Evolutionary conservation across 768 basidiomycete genomes (phyloP), one percentile per base, ranked within the genome.

Genomic region (Boletellus ananiceps): DNA sequence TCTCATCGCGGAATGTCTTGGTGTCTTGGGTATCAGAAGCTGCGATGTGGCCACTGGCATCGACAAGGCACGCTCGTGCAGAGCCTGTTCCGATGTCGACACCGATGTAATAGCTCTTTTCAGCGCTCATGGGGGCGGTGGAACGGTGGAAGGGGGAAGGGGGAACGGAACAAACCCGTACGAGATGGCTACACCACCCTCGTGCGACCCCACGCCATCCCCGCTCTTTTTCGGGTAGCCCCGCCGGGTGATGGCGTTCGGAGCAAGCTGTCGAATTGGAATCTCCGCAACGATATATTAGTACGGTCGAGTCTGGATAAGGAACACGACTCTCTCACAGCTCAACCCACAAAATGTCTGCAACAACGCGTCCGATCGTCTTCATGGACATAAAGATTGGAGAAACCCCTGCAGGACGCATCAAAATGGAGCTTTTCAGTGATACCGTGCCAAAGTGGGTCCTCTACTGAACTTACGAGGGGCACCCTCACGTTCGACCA

Each of bases 361-460:
- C 74, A 16, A 66, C 75, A 27, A 72, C 76, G 2, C 81, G 95
- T 15, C 95, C 96, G 0, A 74, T 99, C 40, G 93, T 96, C 48
- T 99, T 99, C 68, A 94, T 99, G 83, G 96, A 99, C 64, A 75
- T 98, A 52, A 82, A 88, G 42, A 97, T 99, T 42, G 96, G 96
- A 38, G 95, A 98, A 72, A 97, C 93, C 0, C 90, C 91, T 29
- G 92, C 92, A 3, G 95, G 94, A 14, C 74, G 96, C 29, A 77
- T 99, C 58, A 98, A 97, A 73, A 95, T 99, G 84, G 95, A 99
- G 68, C 74, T 99, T 15, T 97, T 95, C 70, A 89, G 86, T 51
- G 96, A 99, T 63, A 84, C 95, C 47, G 92, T 89, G 2, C 95
- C 96, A 45, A 96, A 93, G 93, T 95, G 42, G 50, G 86, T 50